Evolutionary conservation across 2,329 filamentous ascomycete species (phyloP).

Genomic region (Grosmannia serpens): DNA sequence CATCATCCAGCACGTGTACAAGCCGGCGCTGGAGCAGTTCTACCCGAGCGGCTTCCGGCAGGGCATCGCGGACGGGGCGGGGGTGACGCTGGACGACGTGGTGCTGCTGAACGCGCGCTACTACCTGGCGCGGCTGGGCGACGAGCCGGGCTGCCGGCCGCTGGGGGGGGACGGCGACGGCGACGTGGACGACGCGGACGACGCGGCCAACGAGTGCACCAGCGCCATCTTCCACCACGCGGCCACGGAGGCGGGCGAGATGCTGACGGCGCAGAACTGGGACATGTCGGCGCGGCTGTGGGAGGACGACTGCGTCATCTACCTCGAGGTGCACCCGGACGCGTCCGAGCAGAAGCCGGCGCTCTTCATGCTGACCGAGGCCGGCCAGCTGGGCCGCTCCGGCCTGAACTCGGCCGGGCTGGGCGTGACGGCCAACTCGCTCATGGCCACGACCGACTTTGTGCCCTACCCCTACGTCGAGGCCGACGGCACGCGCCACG

Average conservation of each 20-base stretch:
- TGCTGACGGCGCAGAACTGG: slow-evolving; percentile 11
- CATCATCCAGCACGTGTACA: slow-evolving; percentile 14
- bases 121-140: slow-evolving; percentile 11
- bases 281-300: slow-evolving; percentile 13
- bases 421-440: slow-evolving; percentile 17
- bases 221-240: slow-evolving; percentile 9
- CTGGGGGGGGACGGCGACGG: too few relatives aligned
- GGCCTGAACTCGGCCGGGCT: slow-evolving; percentile 20
- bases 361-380: slow-evolving; percentile 18
- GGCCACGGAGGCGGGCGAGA: slow-evolving; percentile 3
- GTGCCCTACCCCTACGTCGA: slow-evolving; percentile 5
- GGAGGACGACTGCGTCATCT: slow-evolving; percentile 15
- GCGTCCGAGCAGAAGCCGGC: slow-evolving; percentile 10
- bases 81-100: slow-evolving; percentile 12
- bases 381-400: slow-evolving; percentile 16
- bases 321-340: slow-evolving; percentile 16
- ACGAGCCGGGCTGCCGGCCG: slow-evolving; percentile 1
- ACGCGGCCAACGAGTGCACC: slow-evolving; percentile 9
- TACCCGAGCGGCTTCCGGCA: slow-evolving; percentile 10
- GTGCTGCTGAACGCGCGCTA: slow-evolving; percentile 16
- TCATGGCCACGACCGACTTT: slow-evolving; percentile 16
- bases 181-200: background rate
- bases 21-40: slow-evolving; percentile 12
- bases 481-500: background rate
- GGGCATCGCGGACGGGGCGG: slow-evolving; percentile 16